These are phyloP conservation scores for Pluteus cervinus DNA, from an alignment of 768 basidiomycete genomes.

Conservation along the genomic window DNA sequence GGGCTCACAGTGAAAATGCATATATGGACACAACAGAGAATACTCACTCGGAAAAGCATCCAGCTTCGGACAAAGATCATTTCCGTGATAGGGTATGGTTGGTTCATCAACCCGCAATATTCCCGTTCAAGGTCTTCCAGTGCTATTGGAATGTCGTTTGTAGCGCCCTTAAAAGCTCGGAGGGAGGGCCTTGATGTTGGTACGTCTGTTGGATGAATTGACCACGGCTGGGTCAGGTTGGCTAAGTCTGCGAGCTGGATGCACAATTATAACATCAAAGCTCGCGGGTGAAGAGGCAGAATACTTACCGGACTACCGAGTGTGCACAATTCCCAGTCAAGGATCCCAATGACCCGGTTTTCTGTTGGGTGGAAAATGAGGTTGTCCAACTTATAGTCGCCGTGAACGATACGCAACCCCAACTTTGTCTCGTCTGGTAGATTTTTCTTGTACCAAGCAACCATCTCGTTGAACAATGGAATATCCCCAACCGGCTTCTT, in stretches of 20 bases:
- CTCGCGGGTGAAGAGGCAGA: background rate
- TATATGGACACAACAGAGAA: background rate
- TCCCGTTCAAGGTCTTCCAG: slow-evolving; percentile 76
- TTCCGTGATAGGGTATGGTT: slow-evolving; percentile 68
- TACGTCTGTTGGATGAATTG: slow-evolving; percentile 39
- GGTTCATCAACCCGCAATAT: slow-evolving; percentile 62
- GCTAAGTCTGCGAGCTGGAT: slow-evolving; percentile 78
- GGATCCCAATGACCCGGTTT: slow-evolving; percentile 87
- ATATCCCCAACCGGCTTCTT: slow-evolving; percentile 58
- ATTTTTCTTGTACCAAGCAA: slow-evolving; percentile 70
- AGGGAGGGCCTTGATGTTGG: slow-evolving; percentile 25
- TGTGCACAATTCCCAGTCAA: slow-evolving; percentile 98
- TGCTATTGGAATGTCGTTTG: slow-evolving; percentile 51
- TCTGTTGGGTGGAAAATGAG: slow-evolving; percentile 90
- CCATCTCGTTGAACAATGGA: slow-evolving; percentile 65
- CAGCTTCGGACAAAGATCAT: slow-evolving; percentile 82
- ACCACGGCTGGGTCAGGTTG: slow-evolving; percentile 86
- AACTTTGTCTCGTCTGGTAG: slow-evolving; percentile 73
- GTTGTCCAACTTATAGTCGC: slow-evolving; percentile 98
- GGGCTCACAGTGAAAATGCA: slow-evolving; percentile 1
- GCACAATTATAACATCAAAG: slow-evolving; percentile 4
- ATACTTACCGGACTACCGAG: slow-evolving; percentile 80
- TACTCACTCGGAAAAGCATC: slow-evolving; percentile 74
- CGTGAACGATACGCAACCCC: slow-evolving; percentile 87
- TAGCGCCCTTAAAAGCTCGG: slow-evolving; percentile 59